Conservation (phyloP, 169 alveolate genomes). For the Toxoplasma gondii region DNA sequence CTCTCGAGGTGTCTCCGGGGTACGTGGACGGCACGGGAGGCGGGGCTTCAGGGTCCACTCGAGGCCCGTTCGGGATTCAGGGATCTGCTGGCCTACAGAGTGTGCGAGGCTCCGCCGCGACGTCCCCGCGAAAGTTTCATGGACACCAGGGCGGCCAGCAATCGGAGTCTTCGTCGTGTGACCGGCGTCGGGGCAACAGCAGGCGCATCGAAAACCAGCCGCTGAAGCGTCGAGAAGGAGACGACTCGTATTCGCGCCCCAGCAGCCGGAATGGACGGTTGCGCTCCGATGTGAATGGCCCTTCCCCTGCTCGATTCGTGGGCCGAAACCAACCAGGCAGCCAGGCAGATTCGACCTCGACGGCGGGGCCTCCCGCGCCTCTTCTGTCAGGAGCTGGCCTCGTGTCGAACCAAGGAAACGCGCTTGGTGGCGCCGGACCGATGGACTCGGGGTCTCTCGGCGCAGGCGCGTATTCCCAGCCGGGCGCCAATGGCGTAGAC, state of each 20-base stretch:
- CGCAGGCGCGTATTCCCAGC: background rate
- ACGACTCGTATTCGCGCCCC: background rate
- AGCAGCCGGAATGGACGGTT: background rate
- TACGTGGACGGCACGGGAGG: background rate
- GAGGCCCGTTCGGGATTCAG: background rate
- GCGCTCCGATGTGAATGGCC: background rate
- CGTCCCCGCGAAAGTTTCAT: background rate
- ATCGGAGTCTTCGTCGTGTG: background rate
- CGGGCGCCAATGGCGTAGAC: background rate
- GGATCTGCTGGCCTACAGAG: background rate
- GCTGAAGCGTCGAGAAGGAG: background rate
- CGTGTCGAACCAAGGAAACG: too few relatives aligned
- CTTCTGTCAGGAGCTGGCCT: background rate
- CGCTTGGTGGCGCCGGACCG: background rate
- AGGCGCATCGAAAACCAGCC: background rate
- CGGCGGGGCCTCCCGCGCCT: background rate
- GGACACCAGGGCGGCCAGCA: background rate
- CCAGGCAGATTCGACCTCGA: background rate
- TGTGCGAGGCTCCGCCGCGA: background rate
- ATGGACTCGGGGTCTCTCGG: background rate
- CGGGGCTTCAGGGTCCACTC: background rate
- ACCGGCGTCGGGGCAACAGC: background rate
- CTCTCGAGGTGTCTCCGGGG: background rate
- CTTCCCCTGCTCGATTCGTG: background rate
- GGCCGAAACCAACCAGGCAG: background rate